phyloP scores from a whole-genome alignment of 73 alveolate genomes.

The Vitrella brassicaformis region DNA sequence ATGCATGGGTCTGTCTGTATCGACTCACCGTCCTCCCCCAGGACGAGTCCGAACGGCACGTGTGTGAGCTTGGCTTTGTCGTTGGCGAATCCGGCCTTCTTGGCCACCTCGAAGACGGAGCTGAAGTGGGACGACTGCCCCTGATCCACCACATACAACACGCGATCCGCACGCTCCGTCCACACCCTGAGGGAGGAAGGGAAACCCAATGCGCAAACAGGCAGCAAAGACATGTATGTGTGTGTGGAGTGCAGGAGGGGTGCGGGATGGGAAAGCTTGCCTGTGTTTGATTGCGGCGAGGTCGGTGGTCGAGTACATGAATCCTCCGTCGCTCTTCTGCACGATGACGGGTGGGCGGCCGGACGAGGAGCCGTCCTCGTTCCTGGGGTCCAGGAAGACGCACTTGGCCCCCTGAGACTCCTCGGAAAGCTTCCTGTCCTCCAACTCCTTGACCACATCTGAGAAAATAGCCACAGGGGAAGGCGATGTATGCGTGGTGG shows the following conservation, averaged over 20 bases:
- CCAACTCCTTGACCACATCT: constrained; percentile 69
- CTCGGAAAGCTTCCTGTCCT: constrained; percentile 91
- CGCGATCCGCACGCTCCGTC: constrained; percentile 51
- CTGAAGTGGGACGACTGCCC: constrained; percentile 54
- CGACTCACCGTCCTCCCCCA: constrained; percentile 66
- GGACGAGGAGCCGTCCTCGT: constrained; percentile 87
- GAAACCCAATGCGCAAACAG: background rate
- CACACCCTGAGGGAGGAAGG: background rate
- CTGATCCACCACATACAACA: constrained; percentile 83
- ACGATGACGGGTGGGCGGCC: constrained; percentile 67
- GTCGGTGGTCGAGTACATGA: constrained; percentile 94
- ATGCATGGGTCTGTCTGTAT: background rate
- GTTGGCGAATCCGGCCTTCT: constrained; percentile 73
- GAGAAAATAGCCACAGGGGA: too few species aligned
- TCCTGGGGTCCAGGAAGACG: constrained; percentile 35
- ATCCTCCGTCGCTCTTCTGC: constrained; percentile 97
- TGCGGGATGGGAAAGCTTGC: too few species aligned
- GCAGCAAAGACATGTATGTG: too few species aligned
- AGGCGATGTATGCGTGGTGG: too few species aligned
- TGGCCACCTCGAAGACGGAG: constrained; percentile 81
- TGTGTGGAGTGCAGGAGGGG: too few species aligned
- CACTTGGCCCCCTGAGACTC: constrained; percentile 80
- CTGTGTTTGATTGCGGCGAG: constrained; percentile 80
- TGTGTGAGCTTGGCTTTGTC: constrained; percentile 73
- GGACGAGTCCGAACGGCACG: constrained; percentile 97